Percentiles rank a stretch among this genome's conserved stretches.
phyloP scores from a whole-genome alignment of 2,329 filamentous ascomycete species.

The Fusarium goolgardi region DNA sequence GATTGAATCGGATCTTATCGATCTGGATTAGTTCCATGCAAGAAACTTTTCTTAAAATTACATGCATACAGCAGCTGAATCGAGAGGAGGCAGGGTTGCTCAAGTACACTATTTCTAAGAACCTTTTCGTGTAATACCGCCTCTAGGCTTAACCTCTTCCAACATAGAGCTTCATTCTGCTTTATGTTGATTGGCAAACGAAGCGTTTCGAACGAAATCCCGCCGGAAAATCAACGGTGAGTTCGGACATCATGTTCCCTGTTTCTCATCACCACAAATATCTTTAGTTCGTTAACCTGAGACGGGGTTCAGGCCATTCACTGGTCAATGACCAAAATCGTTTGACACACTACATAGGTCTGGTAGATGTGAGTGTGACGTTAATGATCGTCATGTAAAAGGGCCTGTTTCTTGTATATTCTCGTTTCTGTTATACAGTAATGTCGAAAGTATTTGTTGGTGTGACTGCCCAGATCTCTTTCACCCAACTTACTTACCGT shows the following conservation, averaged over 20 bases:
- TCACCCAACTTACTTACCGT: neutral
- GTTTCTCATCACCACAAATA: constrained; percentile 1
- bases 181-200: neutral
- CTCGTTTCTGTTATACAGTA: neutral
- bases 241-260: neutral
- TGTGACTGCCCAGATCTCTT: neutral
- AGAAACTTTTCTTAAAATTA: neutral
- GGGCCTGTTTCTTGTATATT: neutral
- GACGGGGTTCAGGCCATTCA: neutral
- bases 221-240: neutral
- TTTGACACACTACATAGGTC: neutral
- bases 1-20: neutral
- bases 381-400: neutral
- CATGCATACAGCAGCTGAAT: neutral
- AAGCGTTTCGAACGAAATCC: neutral
- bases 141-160: neutral
- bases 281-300: neutral
- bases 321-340: neutral
- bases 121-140: neutral
- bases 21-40: neutral
- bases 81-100: neutral
- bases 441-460: neutral
- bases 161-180: neutral
- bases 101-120: neutral
- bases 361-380: neutral